Conservation (phyloP, 2,329 filamentous ascomycete species). For the Aschersonia sp. region DNA sequence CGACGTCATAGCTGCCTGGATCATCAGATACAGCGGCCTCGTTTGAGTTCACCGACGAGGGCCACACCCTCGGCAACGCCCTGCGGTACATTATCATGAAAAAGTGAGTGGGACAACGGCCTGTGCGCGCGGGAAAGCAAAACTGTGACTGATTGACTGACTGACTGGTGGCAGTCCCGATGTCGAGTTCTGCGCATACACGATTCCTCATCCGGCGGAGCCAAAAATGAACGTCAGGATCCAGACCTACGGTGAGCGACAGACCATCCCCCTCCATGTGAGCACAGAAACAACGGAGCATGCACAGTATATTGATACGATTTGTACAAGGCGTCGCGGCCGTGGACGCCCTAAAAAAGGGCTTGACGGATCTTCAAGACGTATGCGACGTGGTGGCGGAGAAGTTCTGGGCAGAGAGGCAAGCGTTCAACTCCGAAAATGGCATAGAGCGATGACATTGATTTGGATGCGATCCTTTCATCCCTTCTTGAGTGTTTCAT, state of each 20-base stretch:
- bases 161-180: slow-evolving; percentile 48
- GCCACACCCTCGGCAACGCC: slow-evolving; percentile 90
- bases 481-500: background rate
- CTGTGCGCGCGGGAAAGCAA: background rate
- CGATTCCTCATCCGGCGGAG: slow-evolving; percentile 93
- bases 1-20: slow-evolving; percentile 53
- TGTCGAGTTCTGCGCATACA: slow-evolving; percentile 96
- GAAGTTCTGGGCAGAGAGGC: slow-evolving; percentile 56
- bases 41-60: slow-evolving; percentile 87
- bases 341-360: slow-evolving; percentile 78
- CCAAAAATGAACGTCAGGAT: slow-evolving; percentile 94
- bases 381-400: slow-evolving; percentile 89
- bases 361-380: slow-evolving; percentile 74
- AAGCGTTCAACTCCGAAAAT: slow-evolving; percentile 19
- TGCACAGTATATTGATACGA: slow-evolving; percentile 1
- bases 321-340: slow-evolving; percentile 53
- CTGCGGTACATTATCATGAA: slow-evolving; percentile 96
- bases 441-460: slow-evolving; percentile 15
- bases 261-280: too few relatives aligned
- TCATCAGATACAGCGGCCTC: slow-evolving; percentile 79
- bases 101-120: slow-evolving; percentile 47
- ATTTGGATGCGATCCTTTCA: background rate
- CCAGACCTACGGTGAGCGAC: slow-evolving; percentile 73
- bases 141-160: background rate
- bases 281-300: too few relatives aligned